phyloP scores from a whole-genome alignment of 352 stramenopile genomes.

The Globisporangium takayamanum region DNA sequence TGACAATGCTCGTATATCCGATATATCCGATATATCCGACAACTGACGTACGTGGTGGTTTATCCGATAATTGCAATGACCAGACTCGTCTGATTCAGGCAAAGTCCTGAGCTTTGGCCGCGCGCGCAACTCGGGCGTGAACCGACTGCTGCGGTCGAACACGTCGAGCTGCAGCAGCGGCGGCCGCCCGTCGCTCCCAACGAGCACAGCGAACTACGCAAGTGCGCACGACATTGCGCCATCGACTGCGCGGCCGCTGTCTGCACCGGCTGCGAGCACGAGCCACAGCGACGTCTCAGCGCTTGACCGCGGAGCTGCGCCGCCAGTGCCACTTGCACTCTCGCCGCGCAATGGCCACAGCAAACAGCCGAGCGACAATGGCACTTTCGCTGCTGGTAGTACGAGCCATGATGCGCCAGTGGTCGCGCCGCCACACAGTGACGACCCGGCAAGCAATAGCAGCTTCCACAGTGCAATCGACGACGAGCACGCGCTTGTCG shows the following conservation, averaged over 20 bases:
- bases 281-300: too few relatives aligned
- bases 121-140: conserved; percentile 53
- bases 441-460: conserved; percentile 3
- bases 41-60: too few relatives aligned
- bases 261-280: background rate
- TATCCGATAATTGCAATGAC: background rate
- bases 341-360: too few relatives aligned
- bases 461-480: conserved; percentile 7
- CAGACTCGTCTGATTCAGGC: conserved; percentile 40
- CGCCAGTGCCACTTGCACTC: too few relatives aligned
- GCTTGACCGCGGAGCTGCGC: too few relatives aligned
- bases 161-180: conserved; percentile 24
- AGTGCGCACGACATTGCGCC: background rate
- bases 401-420: background rate
- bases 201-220: background rate
- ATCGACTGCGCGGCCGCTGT: background rate
- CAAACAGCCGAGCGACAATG: background rate
- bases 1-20: background rate
- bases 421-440: background rate
- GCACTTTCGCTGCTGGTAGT: background rate
- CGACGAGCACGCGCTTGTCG: conserved; percentile 3
- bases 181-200: conserved; percentile 10
- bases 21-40: too few relatives aligned
- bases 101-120: conserved; percentile 48
- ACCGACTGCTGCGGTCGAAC: conserved; percentile 43